Evolutionary conservation across 108 stramenopile genomes (phyloP).

Genomic region (Cylindrotheca closterium): DNA sequence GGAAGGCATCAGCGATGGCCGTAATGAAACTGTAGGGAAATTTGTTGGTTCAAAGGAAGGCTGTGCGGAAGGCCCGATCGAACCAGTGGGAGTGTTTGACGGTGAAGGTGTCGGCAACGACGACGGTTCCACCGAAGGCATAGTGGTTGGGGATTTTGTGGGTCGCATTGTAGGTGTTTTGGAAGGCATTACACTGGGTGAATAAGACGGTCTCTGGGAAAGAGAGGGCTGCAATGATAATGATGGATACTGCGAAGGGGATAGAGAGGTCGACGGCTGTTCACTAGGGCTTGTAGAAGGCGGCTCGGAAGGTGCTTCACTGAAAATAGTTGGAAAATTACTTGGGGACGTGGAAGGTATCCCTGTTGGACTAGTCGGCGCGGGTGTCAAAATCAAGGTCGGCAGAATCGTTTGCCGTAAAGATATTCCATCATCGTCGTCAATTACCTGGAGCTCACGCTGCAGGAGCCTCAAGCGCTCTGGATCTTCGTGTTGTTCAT

Average conservation of each 20-base stretch:
- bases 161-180: neutral
- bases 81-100: neutral
- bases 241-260: neutral
- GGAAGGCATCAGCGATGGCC: conserved; percentile 3
- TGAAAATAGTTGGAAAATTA: conserved; percentile 1
- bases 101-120: neutral
- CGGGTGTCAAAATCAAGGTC: neutral
- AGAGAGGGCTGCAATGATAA: neutral
- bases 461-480: too few relatives aligned
- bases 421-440: too few relatives aligned
- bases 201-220: neutral
- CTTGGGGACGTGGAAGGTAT: neutral
- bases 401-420: neutral
- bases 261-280: neutral
- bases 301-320: neutral
- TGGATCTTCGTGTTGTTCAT: too few relatives aligned
- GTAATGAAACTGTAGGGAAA: neutral
- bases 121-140: neutral
- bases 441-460: too few relatives aligned
- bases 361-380: neutral
- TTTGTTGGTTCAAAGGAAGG: conserved; percentile 3
- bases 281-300: conserved; percentile 1
- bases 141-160: neutral
- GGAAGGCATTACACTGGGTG: neutral
- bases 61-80: neutral